A percentile compares a stretch with the other conserved stretches of the same genome.
Conservation (phyloP, 805 yeast species). For the Cyberlindnera xylosilytica region DNA sequence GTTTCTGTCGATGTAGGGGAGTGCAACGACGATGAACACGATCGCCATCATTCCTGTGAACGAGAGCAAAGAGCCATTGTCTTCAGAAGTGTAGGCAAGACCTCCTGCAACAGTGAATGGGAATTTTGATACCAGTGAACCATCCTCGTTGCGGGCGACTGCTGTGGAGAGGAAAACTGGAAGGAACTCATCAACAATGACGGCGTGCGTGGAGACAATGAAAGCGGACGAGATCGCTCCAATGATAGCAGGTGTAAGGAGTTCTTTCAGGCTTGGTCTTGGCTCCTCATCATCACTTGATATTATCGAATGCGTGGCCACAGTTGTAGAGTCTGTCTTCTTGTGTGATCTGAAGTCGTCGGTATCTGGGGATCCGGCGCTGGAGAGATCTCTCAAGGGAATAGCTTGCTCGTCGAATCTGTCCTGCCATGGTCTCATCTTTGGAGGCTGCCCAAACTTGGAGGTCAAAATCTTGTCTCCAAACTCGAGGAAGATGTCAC, state of each 20-base stretch:
- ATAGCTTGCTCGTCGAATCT: constrained; percentile 4
- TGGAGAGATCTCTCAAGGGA: neutral
- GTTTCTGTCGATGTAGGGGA: constrained; percentile 12
- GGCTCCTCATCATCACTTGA: constrained; percentile 2
- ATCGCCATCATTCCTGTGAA: constrained; percentile 47
- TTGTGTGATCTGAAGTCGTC: neutral
- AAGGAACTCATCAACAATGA: constrained; percentile 11
- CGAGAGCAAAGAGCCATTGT: constrained; percentile 51
- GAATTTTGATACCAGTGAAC: constrained; percentile 33
- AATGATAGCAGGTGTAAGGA: constrained; percentile 9
- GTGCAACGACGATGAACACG: constrained; percentile 39
- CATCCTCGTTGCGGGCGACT: constrained; percentile 7
- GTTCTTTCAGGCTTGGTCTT: constrained; percentile 2
- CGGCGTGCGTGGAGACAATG: constrained; percentile 9
- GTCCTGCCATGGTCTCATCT: constrained; percentile 12
- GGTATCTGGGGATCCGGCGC: neutral
- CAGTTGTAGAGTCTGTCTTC: neutral
- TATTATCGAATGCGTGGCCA: neutral
- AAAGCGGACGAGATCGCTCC: constrained; percentile 11
- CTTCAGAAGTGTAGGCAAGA: constrained; percentile 40
- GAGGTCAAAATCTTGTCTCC: constrained; percentile 8
- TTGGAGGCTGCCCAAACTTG: neutral
- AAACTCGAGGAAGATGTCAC: constrained; percentile 9
- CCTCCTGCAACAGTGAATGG: constrained; percentile 54
- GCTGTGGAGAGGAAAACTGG: constrained; percentile 11